Evolutionary conservation across 225 moss, liverwort and hornwort species (phyloP), one percentile per base, ranked within the genome.

Genomic region (Sphagnum tenellum): DNA sequence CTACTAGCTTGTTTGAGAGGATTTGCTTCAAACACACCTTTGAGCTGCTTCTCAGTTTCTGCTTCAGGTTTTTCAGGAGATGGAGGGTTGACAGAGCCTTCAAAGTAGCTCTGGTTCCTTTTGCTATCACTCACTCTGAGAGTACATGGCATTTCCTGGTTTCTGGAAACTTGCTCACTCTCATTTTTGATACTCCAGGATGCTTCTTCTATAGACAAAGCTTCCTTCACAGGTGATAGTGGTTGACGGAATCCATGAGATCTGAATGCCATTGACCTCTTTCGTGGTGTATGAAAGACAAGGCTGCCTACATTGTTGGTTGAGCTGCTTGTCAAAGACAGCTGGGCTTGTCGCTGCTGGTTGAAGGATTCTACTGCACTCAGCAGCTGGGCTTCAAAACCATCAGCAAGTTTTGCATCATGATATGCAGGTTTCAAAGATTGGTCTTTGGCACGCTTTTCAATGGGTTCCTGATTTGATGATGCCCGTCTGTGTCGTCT

Each of bases 141-240:
- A 11, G 50, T 62, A 49, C 64, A 55, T 12, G 56, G 5, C 3
- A n/a, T 7, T 63, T 66, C 76, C 51, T 47, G 68, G 44, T 48
- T 8, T 11, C 44, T 64, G 5, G 13, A 45, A 3, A 64, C 57
- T 3, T 55, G 63, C 45, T 76, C 74, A 3, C 69, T 59, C 49
- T 74, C 69, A 49, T 46, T 80, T 54, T 80, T 79, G 48, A 79
- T 80, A 57, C 75, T 71, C 84, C 84, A 81, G 5, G 80, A 64
- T 5, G 74, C 69, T 56, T 84, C 84, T 68, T 84, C 83, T 2
- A 80, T 75, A 14, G 84, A 77, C 3, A 62, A 68, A 7, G 77
- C 84, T 75, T 84, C 84, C 58, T 80, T 75, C 5, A 84, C 84
- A 2, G 84, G 84, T 46, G 84, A 84, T 12, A 84, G 62, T 44